Evolutionary conservation across 192 early-diverging fungal species (phyloP).

Genomic region (Gryganskiella cystojenkinii): DNA sequence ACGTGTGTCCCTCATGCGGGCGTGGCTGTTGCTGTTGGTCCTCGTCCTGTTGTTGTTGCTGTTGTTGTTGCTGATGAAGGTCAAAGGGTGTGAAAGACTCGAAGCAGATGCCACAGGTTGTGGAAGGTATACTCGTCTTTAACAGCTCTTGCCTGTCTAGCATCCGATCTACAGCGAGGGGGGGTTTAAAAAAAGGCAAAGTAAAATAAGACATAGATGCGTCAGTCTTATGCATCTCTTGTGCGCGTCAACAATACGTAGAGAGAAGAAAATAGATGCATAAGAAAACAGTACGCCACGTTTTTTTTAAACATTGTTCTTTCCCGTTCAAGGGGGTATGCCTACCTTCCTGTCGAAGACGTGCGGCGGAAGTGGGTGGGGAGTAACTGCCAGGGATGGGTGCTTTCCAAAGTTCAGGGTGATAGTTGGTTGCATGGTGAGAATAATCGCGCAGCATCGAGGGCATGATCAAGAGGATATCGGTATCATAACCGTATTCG

Average conservation of each 20-base stretch:
- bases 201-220: too few relatives aligned
- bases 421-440: slow-evolving; percentile 51
- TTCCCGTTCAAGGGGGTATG: neutral
- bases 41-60: neutral
- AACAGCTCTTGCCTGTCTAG: slow-evolving; percentile 45
- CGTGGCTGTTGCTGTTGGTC: neutral
- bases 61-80: slow-evolving; percentile 12
- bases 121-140: slow-evolving; percentile 39
- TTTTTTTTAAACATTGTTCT: too few relatives aligned
- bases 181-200: neutral
- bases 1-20: neutral
- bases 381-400: slow-evolving; percentile 22
- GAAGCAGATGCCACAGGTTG: slow-evolving; percentile 51
- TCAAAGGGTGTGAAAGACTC: slow-evolving; percentile 41
- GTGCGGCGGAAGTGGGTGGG: slow-evolving; percentile 6
- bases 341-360: slow-evolving; percentile 42
- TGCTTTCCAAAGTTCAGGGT: slow-evolving; percentile 40
- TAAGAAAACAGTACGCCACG: neutral
- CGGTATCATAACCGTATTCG: slow-evolving; percentile 45
- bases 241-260: neutral
- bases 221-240: too few relatives aligned
- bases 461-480: slow-evolving; percentile 42
- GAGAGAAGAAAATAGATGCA: neutral
- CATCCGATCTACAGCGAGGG: slow-evolving; percentile 20
- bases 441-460: slow-evolving; percentile 46